phyloP scores from a whole-genome alignment of 768 basidiomycete species.

The Rhodosporidiobolus odoratus region DNA sequence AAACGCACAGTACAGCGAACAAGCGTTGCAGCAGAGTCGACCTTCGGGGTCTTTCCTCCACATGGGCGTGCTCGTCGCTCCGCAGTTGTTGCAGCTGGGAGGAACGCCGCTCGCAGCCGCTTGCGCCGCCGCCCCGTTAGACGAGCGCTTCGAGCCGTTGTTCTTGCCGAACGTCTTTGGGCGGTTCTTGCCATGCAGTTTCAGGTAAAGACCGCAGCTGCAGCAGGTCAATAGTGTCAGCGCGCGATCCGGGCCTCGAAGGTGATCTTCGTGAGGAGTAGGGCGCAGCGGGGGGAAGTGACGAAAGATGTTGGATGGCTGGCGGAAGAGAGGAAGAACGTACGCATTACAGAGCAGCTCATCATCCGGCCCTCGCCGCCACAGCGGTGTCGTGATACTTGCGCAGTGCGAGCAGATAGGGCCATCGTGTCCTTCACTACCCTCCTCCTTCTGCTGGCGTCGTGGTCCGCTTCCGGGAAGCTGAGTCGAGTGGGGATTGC shows the following conservation, averaged over 20 bases:
- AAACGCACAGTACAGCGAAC: slow-evolving; percentile 63
- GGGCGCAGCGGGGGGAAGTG: background rate
- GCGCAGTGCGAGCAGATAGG: slow-evolving; percentile 70
- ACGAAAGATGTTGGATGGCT: too few relatives aligned
- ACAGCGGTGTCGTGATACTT: slow-evolving; percentile 71
- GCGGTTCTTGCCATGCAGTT: slow-evolving; percentile 90
- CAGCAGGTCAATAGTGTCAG: background rate
- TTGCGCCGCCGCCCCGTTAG: slow-evolving; percentile 31
- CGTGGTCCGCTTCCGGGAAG: slow-evolving; percentile 21
- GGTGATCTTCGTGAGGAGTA: too few relatives aligned
- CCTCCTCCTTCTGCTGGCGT: slow-evolving; percentile 24
- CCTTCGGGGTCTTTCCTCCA: slow-evolving; percentile 78
- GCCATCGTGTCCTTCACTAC: slow-evolving; percentile 31
- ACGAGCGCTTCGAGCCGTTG: slow-evolving; percentile 52
- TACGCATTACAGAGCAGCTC: slow-evolving; percentile 77
- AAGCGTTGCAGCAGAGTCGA: slow-evolving; percentile 80
- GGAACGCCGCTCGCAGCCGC: slow-evolving; percentile 28
- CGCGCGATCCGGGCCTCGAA: background rate
- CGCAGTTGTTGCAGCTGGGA: slow-evolving; percentile 68
- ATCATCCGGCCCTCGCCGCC: slow-evolving; percentile 75
- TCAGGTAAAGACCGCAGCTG: slow-evolving; percentile 84
- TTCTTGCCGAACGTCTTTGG: slow-evolving; percentile 94
- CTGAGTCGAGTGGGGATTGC: slow-evolving; percentile 40
- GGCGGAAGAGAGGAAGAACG: background rate
- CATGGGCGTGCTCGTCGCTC: slow-evolving; percentile 67